phyloP scores from a whole-genome alignment of 2,329 filamentous ascomycete species.

The Xylaria sp. region DNA sequence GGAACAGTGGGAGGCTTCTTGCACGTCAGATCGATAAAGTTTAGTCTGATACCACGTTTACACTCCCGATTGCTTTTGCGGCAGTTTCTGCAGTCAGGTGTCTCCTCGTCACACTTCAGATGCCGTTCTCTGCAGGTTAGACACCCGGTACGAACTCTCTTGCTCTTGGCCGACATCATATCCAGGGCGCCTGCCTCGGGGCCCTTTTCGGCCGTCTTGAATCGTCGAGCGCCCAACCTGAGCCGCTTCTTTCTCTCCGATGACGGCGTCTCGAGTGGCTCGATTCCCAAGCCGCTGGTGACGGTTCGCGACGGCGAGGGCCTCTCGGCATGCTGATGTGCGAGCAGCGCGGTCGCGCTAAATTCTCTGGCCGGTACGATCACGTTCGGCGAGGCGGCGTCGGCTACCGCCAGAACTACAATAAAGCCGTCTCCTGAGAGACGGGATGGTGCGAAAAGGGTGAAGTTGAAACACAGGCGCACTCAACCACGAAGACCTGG shows the following conservation, averaged over 20 bases:
- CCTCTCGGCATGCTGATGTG: slow-evolving; percentile 48
- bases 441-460: slow-evolving; percentile 24
- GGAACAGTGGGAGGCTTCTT: slow-evolving; percentile 73
- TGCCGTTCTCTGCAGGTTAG: slow-evolving; percentile 90
- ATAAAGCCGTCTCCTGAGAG: slow-evolving; percentile 43
- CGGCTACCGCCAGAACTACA: slow-evolving; percentile 53
- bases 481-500: slow-evolving; percentile 22
- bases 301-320: slow-evolving; percentile 49
- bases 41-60: slow-evolving; percentile 86
- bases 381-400: slow-evolving; percentile 47
- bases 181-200: slow-evolving; percentile 44
- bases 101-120: slow-evolving; percentile 87
- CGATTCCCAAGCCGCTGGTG: slow-evolving; percentile 44
- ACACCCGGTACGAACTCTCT: slow-evolving; percentile 88
- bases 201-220: slow-evolving; percentile 38
- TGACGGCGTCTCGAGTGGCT: slow-evolving; percentile 44
- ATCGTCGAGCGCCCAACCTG: slow-evolving; percentile 27
- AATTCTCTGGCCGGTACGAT: slow-evolving; percentile 52
- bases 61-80: slow-evolving; percentile 87
- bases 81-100: slow-evolving; percentile 77
- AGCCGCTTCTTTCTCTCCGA: slow-evolving; percentile 47
- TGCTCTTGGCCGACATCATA: slow-evolving; percentile 69
- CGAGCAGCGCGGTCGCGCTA: slow-evolving; percentile 50
- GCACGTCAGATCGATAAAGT: slow-evolving; percentile 88
- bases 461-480: slow-evolving; percentile 20